A percentile compares a stretch with the other conserved stretches of the same genome.
Conservation (phyloP, 768 basidiomycete genomes). For the Amanita phalloides region DNA sequence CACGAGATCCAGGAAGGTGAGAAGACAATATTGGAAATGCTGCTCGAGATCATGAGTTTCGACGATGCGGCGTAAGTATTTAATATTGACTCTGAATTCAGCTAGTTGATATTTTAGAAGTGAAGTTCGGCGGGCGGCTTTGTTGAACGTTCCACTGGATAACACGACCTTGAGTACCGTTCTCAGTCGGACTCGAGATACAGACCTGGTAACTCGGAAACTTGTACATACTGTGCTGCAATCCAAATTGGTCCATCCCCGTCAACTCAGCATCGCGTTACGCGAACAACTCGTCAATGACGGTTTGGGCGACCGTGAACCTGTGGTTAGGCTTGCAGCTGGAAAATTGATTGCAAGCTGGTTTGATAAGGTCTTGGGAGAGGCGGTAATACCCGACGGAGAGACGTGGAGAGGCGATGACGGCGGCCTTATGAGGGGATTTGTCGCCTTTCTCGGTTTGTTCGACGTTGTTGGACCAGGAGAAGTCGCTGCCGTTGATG, state of each 20-base stretch:
- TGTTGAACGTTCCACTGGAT: constrained; percentile 64
- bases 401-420: constrained; percentile 32
- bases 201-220: constrained; percentile 71
- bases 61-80: constrained; percentile 61
- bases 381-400: constrained; percentile 20
- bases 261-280: constrained; percentile 67
- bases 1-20: constrained; percentile 38
- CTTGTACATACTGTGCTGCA: constrained; percentile 69
- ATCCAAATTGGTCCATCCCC: constrained; percentile 46
- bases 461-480: constrained; percentile 57
- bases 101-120: constrained; percentile 19
- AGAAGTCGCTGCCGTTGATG: constrained; percentile 76
- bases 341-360: constrained; percentile 70
- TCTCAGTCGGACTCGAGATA: constrained; percentile 75
- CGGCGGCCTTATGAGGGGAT: constrained; percentile 33
- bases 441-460: constrained; percentile 31
- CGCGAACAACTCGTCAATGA: constrained; percentile 79
- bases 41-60: constrained; percentile 57
- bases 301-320: constrained; percentile 86
- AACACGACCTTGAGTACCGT: constrained; percentile 52
- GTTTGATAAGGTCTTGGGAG: constrained; percentile 54
- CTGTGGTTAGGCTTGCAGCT: constrained; percentile 70
- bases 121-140: constrained; percentile 86
- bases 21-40: constrained; percentile 48
- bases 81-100: neutral